phyloP scores from a whole-genome alignment of 1,139 yeast genomes.

The Insectozyma bohioensis region DNA sequence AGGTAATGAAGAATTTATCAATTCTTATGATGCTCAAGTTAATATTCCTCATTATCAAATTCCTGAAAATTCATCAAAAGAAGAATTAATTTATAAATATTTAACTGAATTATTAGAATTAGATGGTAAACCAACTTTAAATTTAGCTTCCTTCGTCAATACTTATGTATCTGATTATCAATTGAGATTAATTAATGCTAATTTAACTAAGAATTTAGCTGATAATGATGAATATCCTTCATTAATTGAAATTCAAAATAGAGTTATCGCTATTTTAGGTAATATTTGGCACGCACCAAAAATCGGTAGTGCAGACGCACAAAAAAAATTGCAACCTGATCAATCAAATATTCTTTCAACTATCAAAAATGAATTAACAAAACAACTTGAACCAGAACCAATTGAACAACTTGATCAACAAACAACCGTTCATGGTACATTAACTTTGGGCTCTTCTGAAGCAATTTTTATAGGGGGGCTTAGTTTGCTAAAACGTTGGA shows the following conservation, averaged over 20 bases:
- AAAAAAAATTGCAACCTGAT: too few relatives aligned
- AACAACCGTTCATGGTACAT: slow-evolving; percentile 70
- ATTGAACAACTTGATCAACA: too few relatives aligned
- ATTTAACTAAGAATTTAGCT: slow-evolving; percentile 82
- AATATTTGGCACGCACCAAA: slow-evolving; percentile 79
- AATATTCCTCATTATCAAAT: slow-evolving; percentile 51
- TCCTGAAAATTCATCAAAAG: slow-evolving; percentile 55
- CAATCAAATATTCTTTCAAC: too few relatives aligned
- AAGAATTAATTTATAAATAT: slow-evolving; percentile 57
- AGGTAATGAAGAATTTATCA: slow-evolving; percentile 32
- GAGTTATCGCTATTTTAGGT: slow-evolving; percentile 79
- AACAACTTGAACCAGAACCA: too few relatives aligned
- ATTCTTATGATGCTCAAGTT: slow-evolving; percentile 33
- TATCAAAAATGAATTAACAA: too few relatives aligned
- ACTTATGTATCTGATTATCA: slow-evolving; percentile 56
- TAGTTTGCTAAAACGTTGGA: slow-evolving; percentile 91
- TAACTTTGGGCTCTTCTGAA: slow-evolving; percentile 92
- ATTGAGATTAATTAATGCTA: slow-evolving; percentile 56
- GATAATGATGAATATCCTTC: slow-evolving; percentile 95
- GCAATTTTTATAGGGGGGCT: slow-evolving; percentile 93
- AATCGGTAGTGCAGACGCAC: too few relatives aligned
- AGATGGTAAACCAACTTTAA: slow-evolving; percentile 83
- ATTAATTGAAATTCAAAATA: slow-evolving; percentile 70
- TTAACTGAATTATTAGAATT: slow-evolving; percentile 72
- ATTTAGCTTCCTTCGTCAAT: slow-evolving; percentile 87